phyloP scores from a whole-genome alignment of 495 filamentous ascomycete genomes.

The Xanthoparmelia taractica region DNA sequence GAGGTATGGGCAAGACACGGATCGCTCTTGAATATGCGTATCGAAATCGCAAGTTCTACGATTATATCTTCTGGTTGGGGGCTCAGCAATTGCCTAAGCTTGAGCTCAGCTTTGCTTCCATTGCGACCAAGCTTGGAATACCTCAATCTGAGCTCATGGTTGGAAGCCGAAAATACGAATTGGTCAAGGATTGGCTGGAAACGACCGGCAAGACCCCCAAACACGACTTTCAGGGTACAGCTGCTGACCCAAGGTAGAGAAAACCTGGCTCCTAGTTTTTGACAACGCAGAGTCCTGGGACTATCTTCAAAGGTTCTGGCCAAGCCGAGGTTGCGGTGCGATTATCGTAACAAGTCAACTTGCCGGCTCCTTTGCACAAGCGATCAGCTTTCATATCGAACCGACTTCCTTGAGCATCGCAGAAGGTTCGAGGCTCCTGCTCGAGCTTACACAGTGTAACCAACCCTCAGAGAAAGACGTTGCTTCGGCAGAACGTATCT shows the following conservation, averaged over 20 bases:
- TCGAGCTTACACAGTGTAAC: background rate
- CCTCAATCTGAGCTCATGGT: background rate
- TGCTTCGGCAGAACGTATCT: background rate
- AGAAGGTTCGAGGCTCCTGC: background rate
- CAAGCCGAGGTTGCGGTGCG: background rate
- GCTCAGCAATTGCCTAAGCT: background rate
- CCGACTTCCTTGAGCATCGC: background rate
- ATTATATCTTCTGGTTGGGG: background rate
- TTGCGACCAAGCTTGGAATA: background rate
- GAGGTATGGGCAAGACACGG: constrained; percentile 4
- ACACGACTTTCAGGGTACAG: background rate
- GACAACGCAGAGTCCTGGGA: constrained; percentile 7
- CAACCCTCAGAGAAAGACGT: background rate
- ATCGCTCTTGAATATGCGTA: constrained; percentile 1
- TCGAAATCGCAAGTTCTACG: background rate
- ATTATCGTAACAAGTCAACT: constrained; percentile 4
- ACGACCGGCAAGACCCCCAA: background rate
- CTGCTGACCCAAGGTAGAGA: background rate
- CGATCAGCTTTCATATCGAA: background rate
- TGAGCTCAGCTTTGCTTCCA: background rate
- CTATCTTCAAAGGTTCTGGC: background rate
- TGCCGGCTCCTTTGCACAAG: background rate
- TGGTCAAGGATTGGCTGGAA: background rate
- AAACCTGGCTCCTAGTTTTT: background rate
- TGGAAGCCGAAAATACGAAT: background rate